phyloP scores from a whole-genome alignment of 148 eudicot genomes.

The Rhododendron vialii region DNA sequence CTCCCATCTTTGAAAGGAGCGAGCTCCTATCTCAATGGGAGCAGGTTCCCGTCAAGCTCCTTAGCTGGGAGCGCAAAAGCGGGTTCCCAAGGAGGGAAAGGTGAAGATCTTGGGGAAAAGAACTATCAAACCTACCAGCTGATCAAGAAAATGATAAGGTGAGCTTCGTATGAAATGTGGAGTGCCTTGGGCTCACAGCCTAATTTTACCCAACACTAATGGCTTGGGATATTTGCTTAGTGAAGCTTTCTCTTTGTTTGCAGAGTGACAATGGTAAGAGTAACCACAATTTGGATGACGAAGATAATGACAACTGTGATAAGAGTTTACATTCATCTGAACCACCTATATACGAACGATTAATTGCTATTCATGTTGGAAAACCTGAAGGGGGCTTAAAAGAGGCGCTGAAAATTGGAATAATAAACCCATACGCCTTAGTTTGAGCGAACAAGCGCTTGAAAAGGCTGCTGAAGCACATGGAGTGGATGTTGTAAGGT shows the following conservation, averaged over 20 bases:
- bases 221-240: background rate
- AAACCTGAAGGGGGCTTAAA: conserved; percentile 57
- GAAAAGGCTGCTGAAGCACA: conserved; percentile 59
- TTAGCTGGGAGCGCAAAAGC: too few species aligned
- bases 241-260: conserved; percentile 13
- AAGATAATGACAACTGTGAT: conserved; percentile 30
- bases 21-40: too few species aligned
- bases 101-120: conserved; percentile 46
- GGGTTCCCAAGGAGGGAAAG: background rate
- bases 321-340: conserved; percentile 8
- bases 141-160: conserved; percentile 31
- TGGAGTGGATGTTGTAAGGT: conserved; percentile 64
- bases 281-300: conserved; percentile 23
- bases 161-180: background rate
- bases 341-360: conserved; percentile 49
- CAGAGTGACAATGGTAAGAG: conserved; percentile 33
- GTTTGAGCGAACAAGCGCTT: conserved; percentile 80
- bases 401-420: conserved; percentile 63
- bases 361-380: conserved; percentile 68
- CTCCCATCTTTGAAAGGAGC: too few species aligned
- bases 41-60: too few species aligned
- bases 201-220: background rate
- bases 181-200: background rate
- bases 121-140: conserved; percentile 29
- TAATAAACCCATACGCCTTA: conserved; percentile 61